Percentiles rank a stretch among this genome's conserved stretches.
Conservation (phyloP, 805 yeast genomes). For the Priceomyces castillae region DNA sequence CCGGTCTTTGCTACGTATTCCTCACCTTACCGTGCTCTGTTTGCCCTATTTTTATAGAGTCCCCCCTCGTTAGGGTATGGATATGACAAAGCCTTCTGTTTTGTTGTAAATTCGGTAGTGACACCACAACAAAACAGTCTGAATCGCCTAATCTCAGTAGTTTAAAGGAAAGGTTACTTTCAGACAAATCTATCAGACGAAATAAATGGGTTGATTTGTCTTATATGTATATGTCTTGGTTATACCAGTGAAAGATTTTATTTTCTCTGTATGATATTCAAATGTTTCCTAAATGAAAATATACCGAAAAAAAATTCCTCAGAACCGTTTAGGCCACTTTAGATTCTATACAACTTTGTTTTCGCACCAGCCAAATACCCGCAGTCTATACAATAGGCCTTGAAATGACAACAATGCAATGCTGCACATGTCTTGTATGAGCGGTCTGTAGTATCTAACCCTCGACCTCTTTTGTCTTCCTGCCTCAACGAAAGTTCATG, state of each 20-base stretch:
- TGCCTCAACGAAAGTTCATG: no score
- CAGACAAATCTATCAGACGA: not conserved
- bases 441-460: not conserved
- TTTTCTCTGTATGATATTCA: not conserved
- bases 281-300: not conserved
- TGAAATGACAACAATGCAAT: not conserved
- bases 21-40: no score
- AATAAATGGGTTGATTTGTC: not conserved
- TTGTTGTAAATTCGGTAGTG: not conserved
- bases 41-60: no score
- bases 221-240: not conserved
- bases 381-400: not conserved
- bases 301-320: not conserved
- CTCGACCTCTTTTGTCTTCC: no score
- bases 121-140: not conserved
- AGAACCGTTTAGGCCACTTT: slow-evolving; percentile 1
- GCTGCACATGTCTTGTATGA: not conserved
- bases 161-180: not conserved
- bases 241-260: not conserved
- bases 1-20: not conserved
- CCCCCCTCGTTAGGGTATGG: no score
- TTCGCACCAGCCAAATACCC: not conserved
- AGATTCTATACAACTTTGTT: not conserved
- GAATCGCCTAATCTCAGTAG: not conserved
- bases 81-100: not conserved